These are phyloP conservation scores for Tephrocybe sp. DNA, from an alignment of 768 basidiomycete species.

Conservation along the genomic window DNA sequence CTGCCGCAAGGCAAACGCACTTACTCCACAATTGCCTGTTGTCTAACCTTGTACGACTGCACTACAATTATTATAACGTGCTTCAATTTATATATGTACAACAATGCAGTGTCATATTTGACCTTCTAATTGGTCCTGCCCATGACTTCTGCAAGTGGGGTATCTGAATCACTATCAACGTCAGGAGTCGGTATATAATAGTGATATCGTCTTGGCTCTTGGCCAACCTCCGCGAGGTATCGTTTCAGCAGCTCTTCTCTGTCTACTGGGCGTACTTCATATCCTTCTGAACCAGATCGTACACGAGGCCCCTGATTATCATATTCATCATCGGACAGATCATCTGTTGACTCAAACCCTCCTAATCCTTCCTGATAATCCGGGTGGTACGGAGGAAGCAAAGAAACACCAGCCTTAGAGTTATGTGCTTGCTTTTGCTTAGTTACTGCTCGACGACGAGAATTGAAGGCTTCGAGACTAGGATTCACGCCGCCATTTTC, in stretches of 20 bases:
- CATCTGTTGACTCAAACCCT: constrained; percentile 7
- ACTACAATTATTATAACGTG: not conserved
- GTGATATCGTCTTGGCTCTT: constrained; percentile 61
- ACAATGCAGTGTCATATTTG: not conserved
- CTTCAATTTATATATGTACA: not conserved
- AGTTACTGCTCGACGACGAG: constrained; percentile 23
- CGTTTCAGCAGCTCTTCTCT: constrained; percentile 64
- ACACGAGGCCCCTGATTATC: constrained; percentile 32
- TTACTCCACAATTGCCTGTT: constrained; percentile 14
- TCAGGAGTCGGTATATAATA: constrained; percentile 63
- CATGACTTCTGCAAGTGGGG: constrained; percentile 11
- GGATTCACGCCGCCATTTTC: constrained; percentile 80
- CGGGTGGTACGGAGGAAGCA: constrained; percentile 77
- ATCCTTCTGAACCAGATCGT: constrained; percentile 80
- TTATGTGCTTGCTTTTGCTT: constrained; percentile 18
- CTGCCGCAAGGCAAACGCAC: constrained; percentile 21
- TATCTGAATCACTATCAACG: constrained; percentile 44
- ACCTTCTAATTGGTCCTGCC: not conserved
- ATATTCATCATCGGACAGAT: constrained; percentile 30
- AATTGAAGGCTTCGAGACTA: constrained; percentile 62
- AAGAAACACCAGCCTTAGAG: constrained; percentile 37
- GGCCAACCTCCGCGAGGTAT: constrained; percentile 54
- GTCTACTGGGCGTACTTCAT: constrained; percentile 62
- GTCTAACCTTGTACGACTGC: not conserved
- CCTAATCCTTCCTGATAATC: constrained; percentile 49